Base-by-base conservation (phyloP, 345 rosid genomes). In the Gynandropsis gynandra region DNA sequence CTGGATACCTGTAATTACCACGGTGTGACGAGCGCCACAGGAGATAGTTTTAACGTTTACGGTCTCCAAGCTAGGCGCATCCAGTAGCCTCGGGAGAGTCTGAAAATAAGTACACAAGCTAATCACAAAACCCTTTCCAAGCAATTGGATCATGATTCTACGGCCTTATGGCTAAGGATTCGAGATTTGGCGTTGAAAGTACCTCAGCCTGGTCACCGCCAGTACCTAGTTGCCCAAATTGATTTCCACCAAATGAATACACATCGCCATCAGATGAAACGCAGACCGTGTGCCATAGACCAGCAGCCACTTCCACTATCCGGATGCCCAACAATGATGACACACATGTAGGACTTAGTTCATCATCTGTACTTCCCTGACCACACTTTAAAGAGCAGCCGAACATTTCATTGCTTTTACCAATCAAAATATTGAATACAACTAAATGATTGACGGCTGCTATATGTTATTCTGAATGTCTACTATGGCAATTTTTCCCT, bases 181-280 rank as follows among this genome's bases (percentile, higher is more conserved):
- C 31, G 32, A 39, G 40, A 36, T n/a, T n/a, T n/a, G n/a, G n/a
- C n/a, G n/a, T n/a, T n/a, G n/a, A n/a, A n/a, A n/a, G n/a, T 84
- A 93, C 97, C 95, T 93, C 99, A 29, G 94, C 92, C 64, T 88
- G 97, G 60, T 93, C 99, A 65, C 74, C 58, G 18, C 99, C 99
- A 59, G 97, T 85, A 61, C 99, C 99, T 69, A 93, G 70, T 68
- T 88, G 99, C 46, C 97, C 94, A 70, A 93, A 93, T 69, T 93
- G 99, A 64, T 93, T 93, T 65, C 99, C 97, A 31, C 99, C 99
- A 73, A 93, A 88, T 0, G 85, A 68, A 53, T 93, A 93, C 50
- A 83, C 85, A 70, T 78, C 94, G 16, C 99, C 97, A 52, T 93
- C 89, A 21, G 80, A 68, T 39, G 99, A 88, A 61, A 86, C 56